phyloP scores from a whole-genome alignment of 202 grass and related monocot genomes.

The Musa balbisiana region DNA sequence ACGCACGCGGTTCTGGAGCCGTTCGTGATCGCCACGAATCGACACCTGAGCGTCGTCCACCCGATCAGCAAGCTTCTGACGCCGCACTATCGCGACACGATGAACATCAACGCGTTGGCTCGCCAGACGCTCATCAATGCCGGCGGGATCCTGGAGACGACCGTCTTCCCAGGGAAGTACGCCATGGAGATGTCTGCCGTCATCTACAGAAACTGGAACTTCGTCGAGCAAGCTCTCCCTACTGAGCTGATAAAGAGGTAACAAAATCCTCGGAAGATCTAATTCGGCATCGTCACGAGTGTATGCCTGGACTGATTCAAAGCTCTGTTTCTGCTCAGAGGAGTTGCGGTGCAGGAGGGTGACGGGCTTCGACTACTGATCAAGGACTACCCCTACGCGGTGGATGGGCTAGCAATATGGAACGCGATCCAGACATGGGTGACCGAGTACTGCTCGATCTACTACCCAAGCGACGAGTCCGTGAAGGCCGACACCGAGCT shows the following conservation, averaged over 20 bases:
- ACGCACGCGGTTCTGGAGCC: constrained; percentile 57
- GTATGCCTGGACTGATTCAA: background rate
- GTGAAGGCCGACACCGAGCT: constrained; percentile 51
- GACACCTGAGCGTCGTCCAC: constrained; percentile 65
- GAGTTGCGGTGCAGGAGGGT: constrained; percentile 37
- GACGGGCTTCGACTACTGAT: constrained; percentile 55
- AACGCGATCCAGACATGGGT: constrained; percentile 61
- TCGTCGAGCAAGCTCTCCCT: constrained; percentile 53
- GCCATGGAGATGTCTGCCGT: constrained; percentile 44
- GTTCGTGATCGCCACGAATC: constrained; percentile 55
- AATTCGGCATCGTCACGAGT: background rate
- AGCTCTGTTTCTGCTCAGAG: constrained; percentile 22
- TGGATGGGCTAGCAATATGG: constrained; percentile 68
- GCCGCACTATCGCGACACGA: constrained; percentile 65
- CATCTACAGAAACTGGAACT: constrained; percentile 68
- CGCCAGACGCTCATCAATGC: constrained; percentile 57
- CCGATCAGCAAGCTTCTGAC: constrained; percentile 67
- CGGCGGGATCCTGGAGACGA: constrained; percentile 44
- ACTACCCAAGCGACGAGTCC: constrained; percentile 39
- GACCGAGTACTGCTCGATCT: constrained; percentile 51
- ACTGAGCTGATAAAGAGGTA: constrained; percentile 67
- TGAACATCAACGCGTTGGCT: constrained; percentile 75
- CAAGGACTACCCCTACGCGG: constrained; percentile 77
- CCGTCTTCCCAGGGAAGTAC: constrained; percentile 44
- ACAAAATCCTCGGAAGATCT: too few relatives aligned